Percentiles rank a stretch among this genome's conserved stretches.
Evolutionary conservation across 2,329 filamentous ascomycete genomes (phyloP).

Genomic region (Bipolaris sorokiniana): DNA sequence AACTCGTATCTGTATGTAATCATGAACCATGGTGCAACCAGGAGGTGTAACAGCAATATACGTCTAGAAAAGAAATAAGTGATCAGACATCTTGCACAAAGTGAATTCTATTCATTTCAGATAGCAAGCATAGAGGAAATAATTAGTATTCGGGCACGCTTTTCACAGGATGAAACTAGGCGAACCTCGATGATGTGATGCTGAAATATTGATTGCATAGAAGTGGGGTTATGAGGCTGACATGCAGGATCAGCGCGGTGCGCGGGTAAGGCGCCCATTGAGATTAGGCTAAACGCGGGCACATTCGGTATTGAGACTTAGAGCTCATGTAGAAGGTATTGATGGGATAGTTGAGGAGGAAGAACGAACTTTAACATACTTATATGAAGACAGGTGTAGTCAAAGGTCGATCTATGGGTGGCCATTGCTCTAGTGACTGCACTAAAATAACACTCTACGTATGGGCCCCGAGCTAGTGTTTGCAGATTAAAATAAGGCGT

Average conservation of each 20-base stretch:
- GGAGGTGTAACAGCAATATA: background rate
- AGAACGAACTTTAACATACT: background rate
- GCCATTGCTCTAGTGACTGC: too few species aligned
- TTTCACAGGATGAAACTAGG: too few species aligned
- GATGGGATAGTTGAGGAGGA: too few species aligned
- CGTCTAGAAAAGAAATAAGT: background rate
- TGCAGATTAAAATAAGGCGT: too few species aligned
- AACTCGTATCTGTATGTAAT: constrained; percentile 3
- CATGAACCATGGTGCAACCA: background rate
- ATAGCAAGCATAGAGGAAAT: background rate
- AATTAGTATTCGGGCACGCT: background rate
- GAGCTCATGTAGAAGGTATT: too few species aligned
- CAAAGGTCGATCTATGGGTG: too few species aligned
- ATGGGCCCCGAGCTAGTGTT: too few species aligned
- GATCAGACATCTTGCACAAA: too few species aligned
- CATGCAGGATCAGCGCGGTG: background rate
- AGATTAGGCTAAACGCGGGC: constrained; percentile 6
- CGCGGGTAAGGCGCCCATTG: background rate
- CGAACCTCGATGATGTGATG: too few species aligned
- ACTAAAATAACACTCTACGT: too few species aligned
- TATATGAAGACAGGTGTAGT: too few species aligned
- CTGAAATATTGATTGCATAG: background rate
- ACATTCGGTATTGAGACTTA: background rate
- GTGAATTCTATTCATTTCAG: background rate
- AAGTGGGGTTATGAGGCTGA: background rate